Percentiles rank a stretch among this genome's conserved stretches.
phyloP scores from a whole-genome alignment of 768 basidiomycete genomes.

The Pisolithus microcarpus region DNA sequence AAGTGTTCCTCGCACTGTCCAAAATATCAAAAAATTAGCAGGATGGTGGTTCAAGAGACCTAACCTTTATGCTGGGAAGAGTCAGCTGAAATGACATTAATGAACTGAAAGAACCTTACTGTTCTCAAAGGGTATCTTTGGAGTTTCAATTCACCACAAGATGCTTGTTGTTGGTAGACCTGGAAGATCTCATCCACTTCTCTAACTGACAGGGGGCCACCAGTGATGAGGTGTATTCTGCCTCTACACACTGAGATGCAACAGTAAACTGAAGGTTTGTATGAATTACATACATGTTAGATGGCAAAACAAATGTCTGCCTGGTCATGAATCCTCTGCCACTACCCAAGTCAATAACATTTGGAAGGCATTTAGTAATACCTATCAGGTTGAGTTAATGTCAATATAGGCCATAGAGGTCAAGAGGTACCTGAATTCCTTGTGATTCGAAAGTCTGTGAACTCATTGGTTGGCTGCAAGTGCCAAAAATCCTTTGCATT shows the following conservation, averaged over 20 bases:
- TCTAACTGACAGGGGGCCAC: constrained; percentile 30
- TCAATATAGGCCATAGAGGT: background rate
- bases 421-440: constrained; percentile 22
- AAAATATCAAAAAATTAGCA: constrained; percentile 6
- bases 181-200: constrained; percentile 52
- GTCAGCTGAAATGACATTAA: constrained; percentile 7
- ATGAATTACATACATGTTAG: constrained; percentile 31
- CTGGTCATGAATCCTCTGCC: constrained; percentile 20
- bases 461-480: constrained; percentile 18
- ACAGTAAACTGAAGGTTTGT: background rate
- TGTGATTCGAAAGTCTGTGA: constrained; percentile 23
- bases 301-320: constrained; percentile 47
- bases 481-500: constrained; percentile 34
- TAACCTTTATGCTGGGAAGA: constrained; percentile 61
- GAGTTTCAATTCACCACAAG: constrained; percentile 48
- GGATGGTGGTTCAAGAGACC: background rate
- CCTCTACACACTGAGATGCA: constrained; percentile 34
- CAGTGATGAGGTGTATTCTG: constrained; percentile 50
- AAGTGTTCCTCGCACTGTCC: constrained; percentile 57
- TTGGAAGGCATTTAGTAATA: constrained; percentile 9
- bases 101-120: constrained; percentile 33
- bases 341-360: constrained; percentile 15
- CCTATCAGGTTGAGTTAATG: constrained; percentile 9
- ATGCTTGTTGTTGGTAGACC: constrained; percentile 62
- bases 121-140: constrained; percentile 64